Evolutionary conservation across 306 rosid species (phyloP), one percentile per base, ranked within the genome.

Genomic region (Albizia julibrissin): DNA sequence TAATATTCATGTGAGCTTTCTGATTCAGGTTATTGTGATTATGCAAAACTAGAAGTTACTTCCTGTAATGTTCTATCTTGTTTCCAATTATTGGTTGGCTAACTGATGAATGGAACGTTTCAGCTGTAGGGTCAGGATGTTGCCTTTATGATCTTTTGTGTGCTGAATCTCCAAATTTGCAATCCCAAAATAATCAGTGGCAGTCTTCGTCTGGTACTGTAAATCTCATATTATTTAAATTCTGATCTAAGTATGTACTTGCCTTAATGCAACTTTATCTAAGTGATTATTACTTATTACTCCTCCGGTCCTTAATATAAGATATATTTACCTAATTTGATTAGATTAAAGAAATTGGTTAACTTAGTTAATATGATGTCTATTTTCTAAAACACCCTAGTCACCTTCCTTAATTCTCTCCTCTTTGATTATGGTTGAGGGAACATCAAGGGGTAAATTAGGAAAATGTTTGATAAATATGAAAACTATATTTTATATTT

Each of bases 121-220:
- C 49, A 69, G 81, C 24, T 90, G 79, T 56, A 91, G 93, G 89
- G 33, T 81, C 95, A 79, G 74, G 82, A 73, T 78, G 82, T 76
- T 88, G 94, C 86, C 94, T 94, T 40, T 94, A 88, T 65, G 98
- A 94, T 85, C 98, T 94, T 77, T 90, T 94, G 16, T 85, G 91
- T 72, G 76, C 91, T 62, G 97, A 94, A 43, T 47, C 94, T 64
- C 91, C 91, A 18, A 81, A 66, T 80, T 85, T 86, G 77, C 79
- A 70, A n/a, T n/a, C 80, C 76, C 88, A 82, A 78, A 87, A 81
- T 26, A 87, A 84, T 27, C 85, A n/a, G 72, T 79, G 84, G 82
- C 4, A 77, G 69, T 24, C 74, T 76, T 86, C 85, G 1, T 6
- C 39, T 12, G 91, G 97, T 94, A 91, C 19, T 84, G 40, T 71